These are phyloP conservation scores for Phalaenopsis equestris DNA, from an alignment of 106 monocot species.

Conservation along the genomic window DNA sequence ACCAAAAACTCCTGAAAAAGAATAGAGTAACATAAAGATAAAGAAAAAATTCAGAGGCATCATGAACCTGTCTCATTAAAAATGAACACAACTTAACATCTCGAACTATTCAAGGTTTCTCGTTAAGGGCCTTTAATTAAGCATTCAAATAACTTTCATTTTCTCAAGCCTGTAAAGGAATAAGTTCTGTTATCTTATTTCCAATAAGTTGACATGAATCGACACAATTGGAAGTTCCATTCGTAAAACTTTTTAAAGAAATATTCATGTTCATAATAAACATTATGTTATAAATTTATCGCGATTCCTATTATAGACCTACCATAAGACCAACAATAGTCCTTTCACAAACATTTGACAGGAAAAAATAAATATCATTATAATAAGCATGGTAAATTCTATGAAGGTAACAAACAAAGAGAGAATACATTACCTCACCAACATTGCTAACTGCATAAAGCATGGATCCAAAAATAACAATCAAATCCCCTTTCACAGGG, in stretches of 20 bases:
- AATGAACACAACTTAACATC: background rate
- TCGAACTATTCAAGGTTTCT: background rate
- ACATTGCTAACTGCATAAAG: slow-evolving; percentile 43
- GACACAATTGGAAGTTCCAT: no score
- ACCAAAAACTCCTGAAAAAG: slow-evolving; percentile 75
- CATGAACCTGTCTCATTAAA: background rate
- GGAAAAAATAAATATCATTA: background rate
- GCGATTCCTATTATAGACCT: no score
- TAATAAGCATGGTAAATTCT: background rate
- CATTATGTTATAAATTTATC: no score
- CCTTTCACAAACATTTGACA: background rate
- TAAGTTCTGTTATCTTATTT: background rate
- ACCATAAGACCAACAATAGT: background rate
- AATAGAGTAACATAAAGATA: background rate
- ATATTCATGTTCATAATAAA: no score
- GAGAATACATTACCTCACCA: slow-evolving; percentile 27
- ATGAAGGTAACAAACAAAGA: background rate
- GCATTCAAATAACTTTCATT: background rate
- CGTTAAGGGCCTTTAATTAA: background rate
- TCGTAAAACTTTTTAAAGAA: no score
- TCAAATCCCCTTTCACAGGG: slow-evolving; percentile 35
- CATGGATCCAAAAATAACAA: slow-evolving; percentile 38
- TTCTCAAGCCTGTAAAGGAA: background rate
- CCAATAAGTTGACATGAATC: background rate
- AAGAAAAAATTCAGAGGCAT: background rate